Percentiles rank a stretch among this genome's conserved stretches.
Conservation (phyloP, 106 monocot species). For the Dendrobium officinale region DNA sequence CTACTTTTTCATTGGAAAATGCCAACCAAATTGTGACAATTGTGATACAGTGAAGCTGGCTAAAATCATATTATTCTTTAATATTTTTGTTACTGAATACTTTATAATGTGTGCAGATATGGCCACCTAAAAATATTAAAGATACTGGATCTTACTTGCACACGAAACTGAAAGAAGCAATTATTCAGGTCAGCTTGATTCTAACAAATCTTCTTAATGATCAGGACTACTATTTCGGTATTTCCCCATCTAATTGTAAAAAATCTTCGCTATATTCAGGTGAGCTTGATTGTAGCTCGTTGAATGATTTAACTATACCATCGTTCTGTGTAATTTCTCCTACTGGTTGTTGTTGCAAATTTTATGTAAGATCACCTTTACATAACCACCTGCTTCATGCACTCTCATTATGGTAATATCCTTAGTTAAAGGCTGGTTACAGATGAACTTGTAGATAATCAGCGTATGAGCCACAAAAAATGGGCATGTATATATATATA, state of each 20-base stretch:
- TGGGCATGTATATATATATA: neutral
- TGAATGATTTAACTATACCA: neutral
- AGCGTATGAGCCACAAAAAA: neutral
- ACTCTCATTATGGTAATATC: neutral
- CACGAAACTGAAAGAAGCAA: conserved; percentile 81
- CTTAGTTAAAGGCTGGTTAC: neutral
- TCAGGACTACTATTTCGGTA: neutral
- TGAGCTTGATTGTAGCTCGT: neutral
- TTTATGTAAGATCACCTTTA: neutral
- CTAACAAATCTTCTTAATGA: neutral
- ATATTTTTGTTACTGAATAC: neutral
- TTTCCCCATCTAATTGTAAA: neutral
- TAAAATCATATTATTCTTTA: neutral
- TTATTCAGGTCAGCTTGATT: conserved; percentile 45
- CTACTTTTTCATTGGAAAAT: conserved; percentile 1
- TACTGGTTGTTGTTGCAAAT: neutral
- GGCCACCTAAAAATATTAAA: conserved; percentile 97
- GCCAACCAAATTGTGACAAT: neutral
- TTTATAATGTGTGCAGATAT: conserved; percentile 49
- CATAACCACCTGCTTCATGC: neutral
- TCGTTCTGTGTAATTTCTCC: neutral
- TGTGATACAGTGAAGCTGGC: neutral
- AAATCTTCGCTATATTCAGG: neutral
- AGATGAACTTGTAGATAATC: neutral
- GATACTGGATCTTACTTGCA: conserved; percentile 88